Evolutionary conservation across 148 eudicot species (phyloP), one percentile per base, ranked within the genome.

Genomic region (Vaccinium macrocarpon): DNA sequence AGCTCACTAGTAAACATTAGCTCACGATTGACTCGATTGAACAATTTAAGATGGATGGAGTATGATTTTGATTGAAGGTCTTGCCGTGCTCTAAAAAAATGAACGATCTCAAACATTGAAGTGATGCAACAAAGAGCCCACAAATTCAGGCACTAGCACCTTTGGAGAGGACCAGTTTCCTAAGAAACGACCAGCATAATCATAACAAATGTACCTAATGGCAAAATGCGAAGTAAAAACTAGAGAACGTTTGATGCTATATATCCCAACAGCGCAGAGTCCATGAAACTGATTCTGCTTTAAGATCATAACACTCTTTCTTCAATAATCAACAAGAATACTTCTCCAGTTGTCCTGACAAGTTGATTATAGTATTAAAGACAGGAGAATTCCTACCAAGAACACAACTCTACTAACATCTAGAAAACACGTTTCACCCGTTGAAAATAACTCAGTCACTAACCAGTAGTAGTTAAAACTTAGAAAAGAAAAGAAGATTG

Each of bases 381-480:
- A 27, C 13, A 4, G 38, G 42, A 68, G 46, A 78, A 84, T 59
- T 61, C 87, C 86, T 84, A 85, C 29, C 70, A 61, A 68, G 84
- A 79, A 83, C 23, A 61, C 70, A 71, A 61, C 71, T 75, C 80
- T 51, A 79, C 77, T 19, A n/a, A 82, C 21, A 71, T 75, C 85
- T 77, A 74, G 80, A 74, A 48, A 79, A 74, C 78, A 70, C 72
- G 79, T 88, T 38, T 56, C 53, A 77, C 35, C 82, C 53, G 27
- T 79, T 66, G 84, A 74, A 75, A 82, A 86, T 86, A 87, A 62
- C 82, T 82, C 86, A 88, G 87, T 79, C 83, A 55, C 79, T 87
- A 81, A 75, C 80, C 83, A 55, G 82, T 87, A 81, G 75, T 82
- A 82, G 51, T 1, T 9, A 29, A 29, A 29, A 48, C 78, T 81